A percentile compares a stretch with the other conserved stretches of the same genome.
phyloP scores from a whole-genome alignment of 176 grass and related monocot species.

The Aegilops tauschii region DNA sequence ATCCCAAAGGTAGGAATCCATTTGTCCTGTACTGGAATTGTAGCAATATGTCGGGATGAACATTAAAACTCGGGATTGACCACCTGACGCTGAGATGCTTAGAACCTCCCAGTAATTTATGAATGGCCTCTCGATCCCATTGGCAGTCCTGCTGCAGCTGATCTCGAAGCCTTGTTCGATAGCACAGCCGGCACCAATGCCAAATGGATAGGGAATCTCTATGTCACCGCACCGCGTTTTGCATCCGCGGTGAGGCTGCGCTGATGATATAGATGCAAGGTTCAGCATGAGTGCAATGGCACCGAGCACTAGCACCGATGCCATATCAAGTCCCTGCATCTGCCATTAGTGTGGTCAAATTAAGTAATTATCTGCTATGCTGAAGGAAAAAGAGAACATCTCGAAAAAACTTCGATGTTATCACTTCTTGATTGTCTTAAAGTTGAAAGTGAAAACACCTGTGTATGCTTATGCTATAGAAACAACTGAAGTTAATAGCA shows the following conservation, averaged over 20 bases:
- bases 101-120: background rate
- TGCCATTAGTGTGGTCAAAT: background rate
- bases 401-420: background rate
- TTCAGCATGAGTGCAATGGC: background rate
- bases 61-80: background rate
- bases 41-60: background rate
- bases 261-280: background rate
- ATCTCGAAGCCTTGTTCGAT: background rate
- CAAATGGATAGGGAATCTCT: background rate
- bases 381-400: background rate
- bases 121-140: background rate
- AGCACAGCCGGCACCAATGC: background rate
- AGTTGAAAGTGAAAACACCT: no score
- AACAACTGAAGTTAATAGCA: no score
- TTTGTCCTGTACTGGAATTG: background rate
- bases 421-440: no score
- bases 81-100: background rate
- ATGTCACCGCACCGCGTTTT: background rate
- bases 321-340: background rate
- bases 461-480: no score
- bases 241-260: background rate
- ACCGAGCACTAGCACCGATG: background rate
- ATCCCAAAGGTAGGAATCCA: accelerated
- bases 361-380: background rate
- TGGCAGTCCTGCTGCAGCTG: background rate